Evolutionary conservation across 306 rosid species (phyloP).

Genomic region (Vicia sativa): DNA sequence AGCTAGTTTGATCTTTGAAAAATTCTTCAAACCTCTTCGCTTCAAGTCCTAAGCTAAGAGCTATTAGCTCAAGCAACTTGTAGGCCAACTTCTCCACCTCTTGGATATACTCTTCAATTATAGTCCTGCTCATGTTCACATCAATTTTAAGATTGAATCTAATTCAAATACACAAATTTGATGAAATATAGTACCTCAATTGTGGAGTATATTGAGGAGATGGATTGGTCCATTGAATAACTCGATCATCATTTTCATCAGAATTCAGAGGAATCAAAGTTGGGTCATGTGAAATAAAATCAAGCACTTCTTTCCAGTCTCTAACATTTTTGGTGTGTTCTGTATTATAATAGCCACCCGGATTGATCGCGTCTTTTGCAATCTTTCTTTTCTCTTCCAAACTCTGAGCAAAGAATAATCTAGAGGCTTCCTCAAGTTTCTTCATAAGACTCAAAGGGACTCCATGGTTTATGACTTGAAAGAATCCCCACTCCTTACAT

Average conservation of each 20-base stretch:
- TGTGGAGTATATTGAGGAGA: constrained; percentile 59
- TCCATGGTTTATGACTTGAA: constrained; percentile 60
- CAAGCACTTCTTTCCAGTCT: constrained; percentile 84
- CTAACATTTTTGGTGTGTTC: constrained; percentile 79
- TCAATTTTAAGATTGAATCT: too few relatives aligned
- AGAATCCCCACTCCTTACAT: constrained; percentile 51
- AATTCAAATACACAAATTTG: too few relatives aligned
- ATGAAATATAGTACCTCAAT: constrained; percentile 44
- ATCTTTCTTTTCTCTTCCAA: constrained; percentile 59
- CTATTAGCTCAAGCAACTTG: constrained; percentile 57
- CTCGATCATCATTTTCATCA: constrained; percentile 36
- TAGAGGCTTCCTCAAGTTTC: constrained; percentile 41
- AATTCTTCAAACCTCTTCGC: constrained; percentile 47
- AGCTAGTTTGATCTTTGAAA: constrained; percentile 55
- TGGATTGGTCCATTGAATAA: constrained; percentile 48
- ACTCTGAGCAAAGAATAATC: constrained; percentile 55
- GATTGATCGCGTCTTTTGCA: constrained; percentile 36
- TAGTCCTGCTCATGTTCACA: constrained; percentile 30
- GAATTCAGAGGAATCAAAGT: constrained; percentile 49
- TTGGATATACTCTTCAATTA: constrained; percentile 46
- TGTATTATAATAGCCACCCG: constrained; percentile 59
- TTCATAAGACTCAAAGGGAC: constrained; percentile 44
- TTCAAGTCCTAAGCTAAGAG: constrained; percentile 61
- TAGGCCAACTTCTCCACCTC: constrained; percentile 52
- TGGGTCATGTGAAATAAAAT: constrained; percentile 50